These are phyloP conservation scores for Madurella fahalii DNA, from an alignment of 2,329 filamentous ascomycete genomes.

Conservation along the genomic window DNA sequence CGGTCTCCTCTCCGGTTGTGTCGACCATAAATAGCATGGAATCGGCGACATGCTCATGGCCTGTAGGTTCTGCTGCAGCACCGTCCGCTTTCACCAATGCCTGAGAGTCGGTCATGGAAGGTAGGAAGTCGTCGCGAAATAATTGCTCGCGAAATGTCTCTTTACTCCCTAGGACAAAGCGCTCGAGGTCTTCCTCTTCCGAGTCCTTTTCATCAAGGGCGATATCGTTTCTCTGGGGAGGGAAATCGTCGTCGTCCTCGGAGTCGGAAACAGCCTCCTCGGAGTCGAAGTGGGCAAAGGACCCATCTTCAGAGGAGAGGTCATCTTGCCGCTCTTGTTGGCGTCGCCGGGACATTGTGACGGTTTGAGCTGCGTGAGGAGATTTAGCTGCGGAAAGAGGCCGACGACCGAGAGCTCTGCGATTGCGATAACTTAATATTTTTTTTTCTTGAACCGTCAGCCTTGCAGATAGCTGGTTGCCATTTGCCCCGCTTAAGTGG, in stretches of 20 bases:
- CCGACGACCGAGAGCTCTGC: constrained; percentile 7
- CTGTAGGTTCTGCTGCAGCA: constrained; percentile 18
- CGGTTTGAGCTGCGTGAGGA: neutral
- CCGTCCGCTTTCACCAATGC: constrained; percentile 15
- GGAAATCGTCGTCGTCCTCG: constrained; percentile 12
- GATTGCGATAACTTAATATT: constrained; percentile 8
- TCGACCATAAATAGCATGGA: constrained; percentile 84
- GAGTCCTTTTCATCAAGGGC: constrained; percentile 57
- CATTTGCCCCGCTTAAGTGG: constrained; percentile 10
- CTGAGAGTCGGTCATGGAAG: constrained; percentile 37
- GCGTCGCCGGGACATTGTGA: constrained; percentile 19
- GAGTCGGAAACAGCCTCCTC: constrained; percentile 23
- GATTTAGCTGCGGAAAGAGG: neutral
- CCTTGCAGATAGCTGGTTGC: constrained; percentile 18
- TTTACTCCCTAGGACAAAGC: constrained; percentile 81
- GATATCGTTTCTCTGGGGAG: constrained; percentile 4
- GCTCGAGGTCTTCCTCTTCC: constrained; percentile 80
- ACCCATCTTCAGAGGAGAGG: constrained; percentile 26
- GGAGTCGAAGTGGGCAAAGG: constrained; percentile 25
- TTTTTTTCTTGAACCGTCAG: constrained; percentile 21
- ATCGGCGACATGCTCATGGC: constrained; percentile 57
- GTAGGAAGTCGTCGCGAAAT: constrained; percentile 54
- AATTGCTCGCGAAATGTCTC: constrained; percentile 75
- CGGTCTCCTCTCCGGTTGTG: constrained; percentile 38
- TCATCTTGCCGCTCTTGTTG: constrained; percentile 20